These are phyloP conservation scores for Neurospora sp. DNA, from an alignment of 495 filamentous ascomycete species.

Conservation along the genomic window DNA sequence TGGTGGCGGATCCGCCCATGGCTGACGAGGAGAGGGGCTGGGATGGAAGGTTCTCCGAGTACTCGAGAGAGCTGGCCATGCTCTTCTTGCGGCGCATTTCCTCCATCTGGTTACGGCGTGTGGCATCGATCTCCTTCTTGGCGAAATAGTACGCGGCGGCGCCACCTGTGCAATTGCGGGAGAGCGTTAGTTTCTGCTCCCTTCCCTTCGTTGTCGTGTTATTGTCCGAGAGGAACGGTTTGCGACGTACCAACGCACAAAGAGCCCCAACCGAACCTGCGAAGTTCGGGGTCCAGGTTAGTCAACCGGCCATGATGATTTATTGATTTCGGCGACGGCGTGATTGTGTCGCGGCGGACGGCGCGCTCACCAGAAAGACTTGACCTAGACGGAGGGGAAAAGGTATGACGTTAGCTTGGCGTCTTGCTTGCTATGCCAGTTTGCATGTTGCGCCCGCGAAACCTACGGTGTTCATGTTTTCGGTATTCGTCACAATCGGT, in stretches of 20 bases:
- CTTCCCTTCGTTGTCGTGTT: neutral
- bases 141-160: constrained; percentile 88
- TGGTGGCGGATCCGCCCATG: constrained; percentile 25
- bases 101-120: constrained; percentile 62
- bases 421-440: neutral
- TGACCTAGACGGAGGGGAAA: constrained; percentile 29
- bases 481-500: neutral
- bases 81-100: constrained; percentile 54
- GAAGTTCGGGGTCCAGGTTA: neutral
- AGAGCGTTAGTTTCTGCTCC: constrained; percentile 9
- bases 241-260: constrained; percentile 61
- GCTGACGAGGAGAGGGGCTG: constrained; percentile 24
- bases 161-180: constrained; percentile 47
- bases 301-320: neutral
- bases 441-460: neutral
- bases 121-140: constrained; percentile 85
- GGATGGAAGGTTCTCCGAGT: constrained; percentile 29
- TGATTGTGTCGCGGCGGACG: neutral
- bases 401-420: constrained; percentile 12
- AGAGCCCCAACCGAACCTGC: constrained; percentile 75
- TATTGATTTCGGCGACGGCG: neutral
- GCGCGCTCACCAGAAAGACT: constrained; percentile 48
- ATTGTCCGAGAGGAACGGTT: neutral
- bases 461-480: constrained; percentile 21
- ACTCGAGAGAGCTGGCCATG: constrained; percentile 50